These are phyloP conservation scores for Thraustochytrium striatum DNA, from an alignment of 352 stramenopile genomes.

Conservation along the genomic window DNA sequence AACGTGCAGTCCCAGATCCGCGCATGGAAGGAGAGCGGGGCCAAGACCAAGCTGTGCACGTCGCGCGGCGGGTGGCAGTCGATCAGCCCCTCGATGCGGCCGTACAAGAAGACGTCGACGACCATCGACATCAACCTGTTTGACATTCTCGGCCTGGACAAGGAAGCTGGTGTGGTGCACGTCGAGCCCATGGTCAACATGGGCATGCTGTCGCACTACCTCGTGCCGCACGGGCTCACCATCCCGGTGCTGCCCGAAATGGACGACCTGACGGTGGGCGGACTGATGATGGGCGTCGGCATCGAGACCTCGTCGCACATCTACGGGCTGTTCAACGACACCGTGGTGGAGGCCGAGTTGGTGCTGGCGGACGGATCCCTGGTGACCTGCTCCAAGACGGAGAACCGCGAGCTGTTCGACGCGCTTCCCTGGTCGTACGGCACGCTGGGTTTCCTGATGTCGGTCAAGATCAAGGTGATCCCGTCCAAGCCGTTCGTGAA, in stretches of 20 bases:
- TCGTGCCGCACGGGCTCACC: slow-evolving; percentile 52
- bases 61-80: slow-evolving; percentile 47
- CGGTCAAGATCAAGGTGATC: slow-evolving; percentile 54
- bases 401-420: slow-evolving; percentile 58
- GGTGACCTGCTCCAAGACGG: slow-evolving; percentile 55
- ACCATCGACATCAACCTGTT: slow-evolving; percentile 50
- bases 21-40: slow-evolving; percentile 21
- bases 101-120: slow-evolving; percentile 50
- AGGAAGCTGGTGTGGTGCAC: slow-evolving; percentile 35
- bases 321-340: slow-evolving; percentile 59
- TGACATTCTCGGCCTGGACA: slow-evolving; percentile 54
- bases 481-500: slow-evolving; percentile 55
- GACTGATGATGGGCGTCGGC: slow-evolving; percentile 57
- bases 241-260: slow-evolving; percentile 58
- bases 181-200: slow-evolving; percentile 57
- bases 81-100: slow-evolving; percentile 35
- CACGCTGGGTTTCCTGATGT: slow-evolving; percentile 55
- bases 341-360: slow-evolving; percentile 56
- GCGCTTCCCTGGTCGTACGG: slow-evolving; percentile 54
- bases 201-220: slow-evolving; percentile 53
- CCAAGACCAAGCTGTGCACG: slow-evolving; percentile 48
- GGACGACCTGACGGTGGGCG: slow-evolving; percentile 59
- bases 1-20: slow-evolving; percentile 23
- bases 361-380: slow-evolving; percentile 53
- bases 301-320: slow-evolving; percentile 59